These are phyloP conservation scores for Fusarium devonianum DNA, from an alignment of 2,329 filamentous ascomycete species.

Conservation along the genomic window DNA sequence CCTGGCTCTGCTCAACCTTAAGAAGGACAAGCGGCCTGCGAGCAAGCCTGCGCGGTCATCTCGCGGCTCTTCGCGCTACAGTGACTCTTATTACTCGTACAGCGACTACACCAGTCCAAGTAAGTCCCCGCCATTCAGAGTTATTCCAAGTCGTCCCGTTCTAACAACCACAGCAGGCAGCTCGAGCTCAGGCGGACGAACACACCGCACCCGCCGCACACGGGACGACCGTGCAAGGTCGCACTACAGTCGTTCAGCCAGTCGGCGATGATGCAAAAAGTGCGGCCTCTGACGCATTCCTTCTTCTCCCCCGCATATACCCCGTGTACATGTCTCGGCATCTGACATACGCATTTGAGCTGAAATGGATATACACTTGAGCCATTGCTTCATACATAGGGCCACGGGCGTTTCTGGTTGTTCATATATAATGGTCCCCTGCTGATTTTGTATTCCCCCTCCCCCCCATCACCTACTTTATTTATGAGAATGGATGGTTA, in stretches of 20 bases:
- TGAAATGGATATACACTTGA: conserved; percentile 33
- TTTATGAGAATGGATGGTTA: conserved; percentile 23
- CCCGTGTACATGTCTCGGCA: conserved; percentile 38
- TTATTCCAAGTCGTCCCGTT: not conserved
- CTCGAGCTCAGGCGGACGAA: conserved; percentile 55
- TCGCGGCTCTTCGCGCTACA: conserved; percentile 56
- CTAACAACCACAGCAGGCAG: conserved; percentile 50
- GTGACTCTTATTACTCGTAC: conserved; percentile 63
- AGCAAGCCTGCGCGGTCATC: conserved; percentile 49
- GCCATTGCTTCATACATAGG: conserved; percentile 31
- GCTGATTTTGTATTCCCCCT: conserved; percentile 10
- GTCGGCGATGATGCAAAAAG: conserved; percentile 27
- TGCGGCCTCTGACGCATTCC: conserved; percentile 8
- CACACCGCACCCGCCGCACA: conserved; percentile 45
- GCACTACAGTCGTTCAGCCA: conserved; percentile 44
- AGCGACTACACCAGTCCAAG: conserved; percentile 58
- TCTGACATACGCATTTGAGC: conserved; percentile 34
- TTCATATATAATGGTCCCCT: conserved; percentile 30
- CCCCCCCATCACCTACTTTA: conserved; percentile 19
- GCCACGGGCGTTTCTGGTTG: conserved; percentile 38
- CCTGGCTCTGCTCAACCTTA: conserved; percentile 61
- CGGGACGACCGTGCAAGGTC: conserved; percentile 45
- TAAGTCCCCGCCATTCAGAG: conserved; percentile 50
- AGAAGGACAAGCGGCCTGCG: conserved; percentile 57
- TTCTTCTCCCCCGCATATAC: conserved; percentile 20